These are phyloP conservation scores for Boechera retrofracta DNA, from an alignment of 345 rosid species.

Conservation along the genomic window DNA sequence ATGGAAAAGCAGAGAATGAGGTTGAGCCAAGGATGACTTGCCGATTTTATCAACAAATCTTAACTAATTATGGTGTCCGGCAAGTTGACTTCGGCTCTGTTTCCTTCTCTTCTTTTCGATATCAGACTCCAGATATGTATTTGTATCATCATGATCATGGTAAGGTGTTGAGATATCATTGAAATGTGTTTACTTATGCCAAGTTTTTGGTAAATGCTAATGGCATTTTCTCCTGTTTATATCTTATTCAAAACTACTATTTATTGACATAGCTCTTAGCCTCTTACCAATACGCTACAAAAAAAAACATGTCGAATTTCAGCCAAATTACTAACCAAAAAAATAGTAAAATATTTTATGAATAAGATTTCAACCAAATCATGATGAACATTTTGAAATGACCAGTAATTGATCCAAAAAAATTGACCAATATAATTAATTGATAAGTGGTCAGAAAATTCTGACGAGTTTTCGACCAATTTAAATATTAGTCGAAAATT, in stretches of 20 bases:
- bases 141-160: not conserved
- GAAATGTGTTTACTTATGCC: too few species aligned
- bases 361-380: too few species aligned
- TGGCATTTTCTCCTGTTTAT: not conserved
- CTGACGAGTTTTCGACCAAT: too few species aligned
- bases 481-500: too few species aligned
- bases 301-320: too few species aligned
- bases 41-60: constrained; percentile 21
- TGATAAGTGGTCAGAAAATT: too few species aligned
- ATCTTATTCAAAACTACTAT: not conserved
- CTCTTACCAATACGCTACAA: too few species aligned
- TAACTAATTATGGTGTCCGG: constrained; percentile 19
- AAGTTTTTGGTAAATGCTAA: not conserved
- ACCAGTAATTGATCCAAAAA: too few species aligned
- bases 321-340: too few species aligned
- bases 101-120: constrained; percentile 42
- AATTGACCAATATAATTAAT: too few species aligned
- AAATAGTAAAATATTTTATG: too few species aligned
- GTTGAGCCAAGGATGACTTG: constrained; percentile 50
- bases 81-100: constrained; percentile 44
- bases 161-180: not conserved
- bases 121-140: constrained; percentile 24
- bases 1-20: constrained; percentile 40
- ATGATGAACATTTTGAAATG: too few species aligned
- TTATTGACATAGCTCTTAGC: not conserved